phyloP scores from a whole-genome alignment of 2,329 filamentous ascomycete species.

The Helotiales sp. region DNA sequence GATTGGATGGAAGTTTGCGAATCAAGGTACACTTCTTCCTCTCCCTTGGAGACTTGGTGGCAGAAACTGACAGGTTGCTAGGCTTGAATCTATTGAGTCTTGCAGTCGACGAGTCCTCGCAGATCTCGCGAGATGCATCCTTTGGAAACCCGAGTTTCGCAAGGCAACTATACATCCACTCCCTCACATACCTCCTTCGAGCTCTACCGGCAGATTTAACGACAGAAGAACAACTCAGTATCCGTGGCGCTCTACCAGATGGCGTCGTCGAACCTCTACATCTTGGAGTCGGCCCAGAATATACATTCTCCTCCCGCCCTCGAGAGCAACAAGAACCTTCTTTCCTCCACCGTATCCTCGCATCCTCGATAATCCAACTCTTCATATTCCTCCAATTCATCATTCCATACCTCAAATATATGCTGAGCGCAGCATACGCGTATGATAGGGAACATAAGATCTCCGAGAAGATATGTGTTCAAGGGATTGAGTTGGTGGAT shows the following conservation, averaged over 20 bases:
- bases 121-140: constrained; percentile 29
- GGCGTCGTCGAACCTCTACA: constrained; percentile 27
- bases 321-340: constrained; percentile 40
- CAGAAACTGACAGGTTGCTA: constrained; percentile 25
- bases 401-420: constrained; percentile 58
- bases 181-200: constrained; percentile 62
- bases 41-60: neutral
- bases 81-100: constrained; percentile 48
- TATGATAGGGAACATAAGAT: constrained; percentile 69
- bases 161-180: constrained; percentile 64
- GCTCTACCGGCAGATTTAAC: constrained; percentile 60
- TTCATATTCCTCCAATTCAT: constrained; percentile 61
- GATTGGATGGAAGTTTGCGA: constrained; percentile 52
- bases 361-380: constrained; percentile 54
- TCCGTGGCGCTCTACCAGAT: constrained; percentile 51
- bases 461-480: constrained; percentile 55
- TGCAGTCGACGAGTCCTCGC: constrained; percentile 45
- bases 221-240: constrained; percentile 50
- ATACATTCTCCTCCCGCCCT: constrained; percentile 6
- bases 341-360: constrained; percentile 58
- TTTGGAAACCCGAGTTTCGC: constrained; percentile 47
- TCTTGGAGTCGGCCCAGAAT: constrained; percentile 9
- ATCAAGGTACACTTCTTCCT: constrained; percentile 41
- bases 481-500: constrained; percentile 53
- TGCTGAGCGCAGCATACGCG: constrained; percentile 54